Base-by-base conservation (phyloP, 345 rosid genomes). In the Gossypium herbaceum region DNA sequence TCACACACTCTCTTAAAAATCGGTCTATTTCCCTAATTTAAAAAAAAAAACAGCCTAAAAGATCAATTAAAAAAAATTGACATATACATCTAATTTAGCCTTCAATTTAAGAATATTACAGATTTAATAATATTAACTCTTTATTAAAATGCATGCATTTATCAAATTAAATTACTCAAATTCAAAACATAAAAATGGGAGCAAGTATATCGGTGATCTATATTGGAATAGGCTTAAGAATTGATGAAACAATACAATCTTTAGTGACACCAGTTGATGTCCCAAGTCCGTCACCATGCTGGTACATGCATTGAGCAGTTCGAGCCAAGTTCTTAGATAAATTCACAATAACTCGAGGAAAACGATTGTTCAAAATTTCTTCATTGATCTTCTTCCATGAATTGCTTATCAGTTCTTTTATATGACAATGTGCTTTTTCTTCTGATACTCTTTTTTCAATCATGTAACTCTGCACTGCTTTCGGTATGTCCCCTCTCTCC, bases 401-500 rank as follows among this genome's bases (percentile, higher is more conserved):
- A 24, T 24, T 3, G 39, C 63, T 59, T 24, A 59, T 59, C 39
- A 59, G 2, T 2, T 59, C 9, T 24, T 59, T 59, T 12, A 59
- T 16, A 12, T 59, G 63, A 12, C 11, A 9, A 1, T 16, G 8
- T 22, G 63, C 63, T 59, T 24, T 34, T 59, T 59, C 63, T 59
- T 59, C 39, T 3, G n/a, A 24, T 12, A 24, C 34, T 3, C 15
- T 7, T 59, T 59, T 59, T 24, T 59, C 63, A 12, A 59, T 24
- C 63, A 59, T 24, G 39, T 24, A 59, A 59, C 39, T 59, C n/a
- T 59, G 63, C 34, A 59, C 63, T 3, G 63, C 63, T 24, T 59
- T 59, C 25, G 63, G 39, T 59, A 59, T 24, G 17, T 59, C 39
- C n/a, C 63, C 63, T 24, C 63, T 59, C 63, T 59, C 63, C 63